These are phyloP conservation scores for Candida smagusa DNA, from an alignment of 1,139 yeast species.

Conservation along the genomic window DNA sequence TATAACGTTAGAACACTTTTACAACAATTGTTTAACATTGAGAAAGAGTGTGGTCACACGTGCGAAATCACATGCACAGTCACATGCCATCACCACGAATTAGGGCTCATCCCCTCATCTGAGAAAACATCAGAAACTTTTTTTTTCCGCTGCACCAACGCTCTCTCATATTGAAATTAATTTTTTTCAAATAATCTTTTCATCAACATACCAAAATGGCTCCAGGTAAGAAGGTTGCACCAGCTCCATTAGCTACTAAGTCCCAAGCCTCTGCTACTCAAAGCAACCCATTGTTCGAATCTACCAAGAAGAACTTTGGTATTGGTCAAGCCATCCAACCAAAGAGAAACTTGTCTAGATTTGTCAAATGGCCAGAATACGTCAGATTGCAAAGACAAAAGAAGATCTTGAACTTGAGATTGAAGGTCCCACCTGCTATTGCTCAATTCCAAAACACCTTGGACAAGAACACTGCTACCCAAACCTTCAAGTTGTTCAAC, in stretches of 20 bases:
- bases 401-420: constrained; percentile 90
- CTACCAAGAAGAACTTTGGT: constrained; percentile 93
- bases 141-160: neutral
- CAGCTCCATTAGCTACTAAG: constrained; percentile 49
- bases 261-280: constrained; percentile 20
- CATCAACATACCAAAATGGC: constrained; percentile 30
- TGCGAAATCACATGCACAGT: too few species aligned
- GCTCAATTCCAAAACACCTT: constrained; percentile 93
- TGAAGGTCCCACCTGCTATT: constrained; percentile 98
- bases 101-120: constrained; percentile 1
- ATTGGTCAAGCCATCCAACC: constrained; percentile 95
- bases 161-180: neutral
- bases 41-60: too few species aligned
- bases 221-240: constrained; percentile 54
- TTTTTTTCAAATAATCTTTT: constrained; percentile 6
- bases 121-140: neutral
- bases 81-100: too few species aligned
- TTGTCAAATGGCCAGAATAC: constrained; percentile 98
- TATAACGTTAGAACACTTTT: too few species aligned
- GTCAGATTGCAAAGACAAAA: constrained; percentile 97
- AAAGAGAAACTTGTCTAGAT: constrained; percentile 92
- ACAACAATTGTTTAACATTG: too few species aligned
- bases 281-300: constrained; percentile 67
- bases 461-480: constrained; percentile 98
- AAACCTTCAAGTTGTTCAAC: constrained; percentile 94